Conservation (phyloP, 1,284 basidiomycete species). For the Microbotryum saponariae region DNA sequence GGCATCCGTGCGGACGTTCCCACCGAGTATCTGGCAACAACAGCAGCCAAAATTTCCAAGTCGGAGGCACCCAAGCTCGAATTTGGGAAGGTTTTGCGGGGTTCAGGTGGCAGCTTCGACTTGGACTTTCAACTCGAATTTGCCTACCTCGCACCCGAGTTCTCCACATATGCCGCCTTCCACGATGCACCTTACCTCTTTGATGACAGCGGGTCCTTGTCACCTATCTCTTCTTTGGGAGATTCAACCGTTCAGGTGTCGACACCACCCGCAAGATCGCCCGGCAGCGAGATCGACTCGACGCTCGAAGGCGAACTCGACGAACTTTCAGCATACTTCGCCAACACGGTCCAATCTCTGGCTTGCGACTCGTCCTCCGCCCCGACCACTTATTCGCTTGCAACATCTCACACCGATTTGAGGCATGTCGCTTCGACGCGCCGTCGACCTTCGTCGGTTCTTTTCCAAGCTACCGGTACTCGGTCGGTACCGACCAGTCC, state of each 20-base stretch:
- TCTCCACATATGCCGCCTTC: background rate
- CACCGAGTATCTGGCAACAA: background rate
- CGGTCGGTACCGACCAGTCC: too few species aligned
- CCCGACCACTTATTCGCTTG: too few species aligned
- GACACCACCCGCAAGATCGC: too few species aligned
- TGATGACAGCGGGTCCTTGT: background rate
- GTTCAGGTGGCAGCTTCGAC: too few species aligned
- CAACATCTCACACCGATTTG: too few species aligned
- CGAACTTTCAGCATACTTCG: slow-evolving; percentile 28
- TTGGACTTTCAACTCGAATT: background rate
- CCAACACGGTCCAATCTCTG: background rate
- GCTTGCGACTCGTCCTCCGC: too few species aligned
- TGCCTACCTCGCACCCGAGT: background rate
- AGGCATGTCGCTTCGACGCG: too few species aligned
- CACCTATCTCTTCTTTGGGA: background rate
- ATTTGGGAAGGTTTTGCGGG: too few species aligned
- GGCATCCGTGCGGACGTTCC: background rate
- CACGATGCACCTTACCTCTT: background rate
- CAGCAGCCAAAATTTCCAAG: too few species aligned
- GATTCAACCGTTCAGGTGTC: background rate
- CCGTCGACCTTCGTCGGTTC: too few species aligned
- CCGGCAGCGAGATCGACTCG: background rate
- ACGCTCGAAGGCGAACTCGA: slow-evolving; percentile 19
- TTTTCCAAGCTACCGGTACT: too few species aligned
- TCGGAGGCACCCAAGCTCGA: too few species aligned